phyloP scores from a whole-genome alignment of 1,139 yeast genomes.

The Hansenula anomala region DNA sequence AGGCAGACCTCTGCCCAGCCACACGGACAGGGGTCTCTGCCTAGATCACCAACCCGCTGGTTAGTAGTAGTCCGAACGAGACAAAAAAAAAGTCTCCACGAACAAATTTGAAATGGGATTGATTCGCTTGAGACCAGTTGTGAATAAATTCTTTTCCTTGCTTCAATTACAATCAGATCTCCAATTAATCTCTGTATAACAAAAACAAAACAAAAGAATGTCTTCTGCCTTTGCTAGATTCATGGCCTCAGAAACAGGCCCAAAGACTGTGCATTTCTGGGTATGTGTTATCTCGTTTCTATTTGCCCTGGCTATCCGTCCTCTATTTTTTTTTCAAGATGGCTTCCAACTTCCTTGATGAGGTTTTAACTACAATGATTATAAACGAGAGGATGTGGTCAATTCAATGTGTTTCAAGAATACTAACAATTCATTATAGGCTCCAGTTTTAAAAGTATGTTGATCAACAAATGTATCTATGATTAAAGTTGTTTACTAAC shows the following conservation, averaged over 20 bases:
- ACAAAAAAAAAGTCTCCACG: background rate
- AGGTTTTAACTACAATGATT: no score
- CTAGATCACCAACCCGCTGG: no score
- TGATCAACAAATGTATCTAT: background rate
- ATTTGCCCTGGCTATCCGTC: no score
- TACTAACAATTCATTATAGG: slow-evolving; percentile 24
- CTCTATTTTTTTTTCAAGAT: no score
- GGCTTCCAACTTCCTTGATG: no score
- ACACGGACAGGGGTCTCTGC: no score
- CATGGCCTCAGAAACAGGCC: slow-evolving; percentile 87
- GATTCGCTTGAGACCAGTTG: no score
- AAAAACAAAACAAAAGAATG: slow-evolving; percentile 16
- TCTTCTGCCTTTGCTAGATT: slow-evolving; percentile 66
- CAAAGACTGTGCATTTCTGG: slow-evolving; percentile 95
- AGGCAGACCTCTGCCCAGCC: no score
- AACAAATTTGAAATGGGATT: no score
- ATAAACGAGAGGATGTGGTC: background rate
- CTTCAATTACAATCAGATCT: no score
- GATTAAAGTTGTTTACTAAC: slow-evolving; percentile 3
- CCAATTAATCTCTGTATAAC: background rate
- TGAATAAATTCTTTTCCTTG: background rate
- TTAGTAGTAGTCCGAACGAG: background rate
- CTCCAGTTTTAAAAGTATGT: slow-evolving; percentile 45
- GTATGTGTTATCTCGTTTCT: slow-evolving; percentile 27
- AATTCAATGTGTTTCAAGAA: no score